Base-by-base conservation (phyloP, 2,329 filamentous ascomycete species). In the Coniochaeta pulveracea region DNA sequence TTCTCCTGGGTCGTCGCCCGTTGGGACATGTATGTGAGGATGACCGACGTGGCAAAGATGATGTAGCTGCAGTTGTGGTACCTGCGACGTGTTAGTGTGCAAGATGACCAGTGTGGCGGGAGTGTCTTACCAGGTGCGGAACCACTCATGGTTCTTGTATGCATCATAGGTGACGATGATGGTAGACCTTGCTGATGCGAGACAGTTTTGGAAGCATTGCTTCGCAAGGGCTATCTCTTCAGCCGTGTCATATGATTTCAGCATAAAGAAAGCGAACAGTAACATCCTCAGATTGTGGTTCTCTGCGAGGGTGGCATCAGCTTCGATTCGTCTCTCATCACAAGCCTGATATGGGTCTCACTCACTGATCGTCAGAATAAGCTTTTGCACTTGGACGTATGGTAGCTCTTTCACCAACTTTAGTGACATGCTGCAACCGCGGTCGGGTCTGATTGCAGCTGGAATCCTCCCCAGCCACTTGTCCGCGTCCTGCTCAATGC, bases 11-110 rank as follows among this genome's bases (percentile, higher is more conserved):
- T 17, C 7, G 9, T 15, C 7, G 11, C 21, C 22, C 19, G 3
- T 16, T 29, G 24, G 2, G 26, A 14, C 24, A 43, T 47, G 38
- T 50, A 49, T 3, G 50, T 43, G 9, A 51, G 40, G 19, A 50
- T 45, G 19, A 50, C 43, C 12, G 48, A 49, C 9, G 49, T 44
- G 4, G 49, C 47, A 23, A 51, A 51, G 12, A 47, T 41, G 2
- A 43, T 46, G 34, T 51, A 51, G 7, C 47, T 51, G 2, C 47
- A 50, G 33, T 51, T 51, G 34, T 50, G 49, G 34, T 49, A 51
- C 48, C 48, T 50, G 5, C 12, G 11, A 2, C 10, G n/a, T 15
- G 26, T 34, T 19, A 28, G 19, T 10, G 7, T 10, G 5, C 14
- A 10, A 14, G 26, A 6, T 17, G 19, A 14, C n/a, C 10, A 2